Evolutionary conservation across 2,329 filamentous ascomycete species (phyloP).

Genomic region (Madurella fahalii): DNA sequence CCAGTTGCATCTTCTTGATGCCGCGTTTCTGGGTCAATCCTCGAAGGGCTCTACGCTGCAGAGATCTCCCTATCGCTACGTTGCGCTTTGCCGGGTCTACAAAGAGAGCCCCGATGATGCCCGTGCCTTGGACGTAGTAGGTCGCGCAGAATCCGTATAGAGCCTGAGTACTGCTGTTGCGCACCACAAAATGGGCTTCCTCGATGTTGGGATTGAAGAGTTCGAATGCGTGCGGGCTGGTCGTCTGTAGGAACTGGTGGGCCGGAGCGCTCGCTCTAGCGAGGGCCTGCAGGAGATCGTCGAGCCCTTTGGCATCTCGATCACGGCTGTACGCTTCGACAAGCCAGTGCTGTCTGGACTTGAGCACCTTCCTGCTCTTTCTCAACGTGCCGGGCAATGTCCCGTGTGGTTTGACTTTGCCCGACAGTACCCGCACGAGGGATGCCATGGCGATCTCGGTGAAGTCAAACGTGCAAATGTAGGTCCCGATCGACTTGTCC

Average conservation of each 20-base stretch:
- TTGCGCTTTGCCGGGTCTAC: constrained; percentile 84
- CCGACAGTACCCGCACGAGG: constrained; percentile 77
- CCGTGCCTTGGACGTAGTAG: constrained; percentile 69
- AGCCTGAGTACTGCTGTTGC: constrained; percentile 87
- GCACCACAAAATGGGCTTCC: constrained; percentile 85
- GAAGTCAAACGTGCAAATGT: constrained; percentile 94
- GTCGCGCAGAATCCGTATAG: constrained; percentile 91
- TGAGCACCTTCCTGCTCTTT: constrained; percentile 80
- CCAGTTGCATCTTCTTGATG: constrained; percentile 77
- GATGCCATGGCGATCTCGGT: constrained; percentile 87
- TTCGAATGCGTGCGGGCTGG: constrained; percentile 71
- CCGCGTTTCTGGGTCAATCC: constrained; percentile 65
- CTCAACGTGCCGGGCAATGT: constrained; percentile 70
- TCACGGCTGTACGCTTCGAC: constrained; percentile 83
- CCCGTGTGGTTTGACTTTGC: constrained; percentile 60
- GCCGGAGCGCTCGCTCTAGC: constrained; percentile 63
- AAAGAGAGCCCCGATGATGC: constrained; percentile 79
- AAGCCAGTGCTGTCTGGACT: constrained; percentile 91
- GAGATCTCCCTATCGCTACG: constrained; percentile 82
- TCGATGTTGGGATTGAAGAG: constrained; percentile 66
- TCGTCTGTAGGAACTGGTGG: constrained; percentile 65
- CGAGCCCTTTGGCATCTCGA: constrained; percentile 68
- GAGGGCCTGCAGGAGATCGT: constrained; percentile 68
- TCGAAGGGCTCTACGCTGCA: constrained; percentile 80
- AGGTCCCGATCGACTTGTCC: constrained; percentile 85